Evolutionary conservation across 1,139 yeast species (phyloP).

Genomic region (Komagataea norvegica): DNA sequence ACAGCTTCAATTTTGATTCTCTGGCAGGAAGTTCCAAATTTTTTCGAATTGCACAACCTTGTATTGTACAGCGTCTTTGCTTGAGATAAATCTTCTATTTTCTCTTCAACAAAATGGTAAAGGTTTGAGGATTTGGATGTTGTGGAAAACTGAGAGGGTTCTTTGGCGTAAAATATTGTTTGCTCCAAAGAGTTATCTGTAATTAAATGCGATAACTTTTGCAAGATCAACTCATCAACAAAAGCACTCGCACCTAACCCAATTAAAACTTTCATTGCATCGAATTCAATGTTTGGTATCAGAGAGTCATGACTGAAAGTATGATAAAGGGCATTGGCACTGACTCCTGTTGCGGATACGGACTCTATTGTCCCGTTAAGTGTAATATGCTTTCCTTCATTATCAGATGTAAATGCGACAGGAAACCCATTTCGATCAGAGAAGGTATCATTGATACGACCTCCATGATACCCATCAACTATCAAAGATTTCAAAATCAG

Average conservation of each 20-base stretch:
- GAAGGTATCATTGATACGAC: slow-evolving; percentile 24
- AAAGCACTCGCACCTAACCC: slow-evolving; percentile 67
- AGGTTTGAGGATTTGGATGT: slow-evolving; percentile 37
- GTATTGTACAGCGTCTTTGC: slow-evolving; percentile 39
- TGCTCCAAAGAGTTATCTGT: slow-evolving; percentile 49
- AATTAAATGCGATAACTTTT: slow-evolving; percentile 53
- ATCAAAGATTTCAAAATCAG: slow-evolving; percentile 34
- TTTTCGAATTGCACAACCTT: slow-evolving; percentile 37
- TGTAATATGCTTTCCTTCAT: slow-evolving; percentile 31
- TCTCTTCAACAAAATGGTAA: slow-evolving; percentile 66
- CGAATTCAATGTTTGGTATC: slow-evolving; percentile 41
- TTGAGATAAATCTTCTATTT: slow-evolving; percentile 30
- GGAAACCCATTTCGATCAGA: slow-evolving; percentile 26
- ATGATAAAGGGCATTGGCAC: slow-evolving; percentile 62
- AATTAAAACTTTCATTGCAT: slow-evolving; percentile 66
- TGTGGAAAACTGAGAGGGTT: slow-evolving; percentile 26
- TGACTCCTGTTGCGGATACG: slow-evolving; percentile 38
- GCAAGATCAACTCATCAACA: slow-evolving; percentile 64
- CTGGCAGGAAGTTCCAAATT: slow-evolving; percentile 44
- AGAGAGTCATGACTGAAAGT: slow-evolving; percentile 40
- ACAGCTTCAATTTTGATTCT: slow-evolving; percentile 36
- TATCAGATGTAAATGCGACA: slow-evolving; percentile 18
- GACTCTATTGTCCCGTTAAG: slow-evolving; percentile 29
- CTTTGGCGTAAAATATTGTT: slow-evolving; percentile 45
- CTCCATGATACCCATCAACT: slow-evolving; percentile 34